These are phyloP conservation scores for Mucor saturninus DNA, from an alignment of 371 early-diverging fungal species.

Conservation along the genomic window DNA sequence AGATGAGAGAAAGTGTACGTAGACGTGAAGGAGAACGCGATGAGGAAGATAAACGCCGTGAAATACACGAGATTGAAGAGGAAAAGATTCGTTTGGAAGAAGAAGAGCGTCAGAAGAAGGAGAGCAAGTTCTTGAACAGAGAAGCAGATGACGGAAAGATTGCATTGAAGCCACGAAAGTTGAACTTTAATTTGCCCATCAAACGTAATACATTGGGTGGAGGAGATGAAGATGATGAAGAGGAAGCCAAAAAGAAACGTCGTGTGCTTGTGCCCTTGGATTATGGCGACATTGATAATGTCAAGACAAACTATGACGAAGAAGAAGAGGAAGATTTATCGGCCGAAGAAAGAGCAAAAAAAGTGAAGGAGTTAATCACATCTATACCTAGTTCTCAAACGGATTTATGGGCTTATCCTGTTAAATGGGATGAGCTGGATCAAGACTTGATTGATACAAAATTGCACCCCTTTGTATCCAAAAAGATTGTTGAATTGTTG, in stretches of 20 bases:
- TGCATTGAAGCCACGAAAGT: constrained; percentile 49
- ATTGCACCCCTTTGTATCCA: constrained; percentile 74
- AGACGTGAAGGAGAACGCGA: constrained; percentile 74
- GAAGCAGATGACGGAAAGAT: constrained; percentile 42
- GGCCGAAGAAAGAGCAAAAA: constrained; percentile 62
- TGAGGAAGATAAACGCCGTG: constrained; percentile 67
- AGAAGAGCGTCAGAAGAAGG: constrained; percentile 36
- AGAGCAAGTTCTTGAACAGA: constrained; percentile 34
- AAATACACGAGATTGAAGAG: constrained; percentile 61
- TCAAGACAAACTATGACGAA: constrained; percentile 13
- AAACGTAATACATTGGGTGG: constrained; percentile 54
- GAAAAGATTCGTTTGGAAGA: constrained; percentile 38
- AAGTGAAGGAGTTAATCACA: constrained; percentile 69
- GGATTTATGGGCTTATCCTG: constrained; percentile 73
- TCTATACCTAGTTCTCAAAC: constrained; percentile 81
- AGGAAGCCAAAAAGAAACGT: constrained; percentile 57
- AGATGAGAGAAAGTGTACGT: constrained; percentile 60
- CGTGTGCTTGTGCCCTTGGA: constrained; percentile 66
- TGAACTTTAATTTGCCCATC: constrained; percentile 54
- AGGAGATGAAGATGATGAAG: constrained; percentile 64
- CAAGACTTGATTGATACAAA: constrained; percentile 66
- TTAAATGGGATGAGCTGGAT: constrained; percentile 80
- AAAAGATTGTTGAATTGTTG: constrained; percentile 78
- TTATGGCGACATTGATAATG: constrained; percentile 47
- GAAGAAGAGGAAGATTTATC: constrained; percentile 32